phyloP scores from a whole-genome alignment of 73 alveolate species.

The Tetrahymena thermophila region DNA sequence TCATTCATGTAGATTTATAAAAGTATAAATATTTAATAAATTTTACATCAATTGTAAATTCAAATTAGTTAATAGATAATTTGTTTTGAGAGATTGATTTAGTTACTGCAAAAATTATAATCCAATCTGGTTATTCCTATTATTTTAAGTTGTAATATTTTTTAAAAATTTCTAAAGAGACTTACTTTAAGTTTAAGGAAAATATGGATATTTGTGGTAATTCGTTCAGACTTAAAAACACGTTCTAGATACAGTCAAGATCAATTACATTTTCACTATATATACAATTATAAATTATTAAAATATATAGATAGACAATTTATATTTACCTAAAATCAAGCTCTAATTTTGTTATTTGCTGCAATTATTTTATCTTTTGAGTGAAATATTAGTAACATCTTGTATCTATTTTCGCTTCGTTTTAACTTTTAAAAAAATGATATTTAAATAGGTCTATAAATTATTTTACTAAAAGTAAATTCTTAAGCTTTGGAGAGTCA shows the following conservation, averaged over 20 bases:
- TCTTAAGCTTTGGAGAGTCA: not conserved
- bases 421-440: not conserved
- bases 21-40: too few relatives aligned
- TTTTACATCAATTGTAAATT: not conserved
- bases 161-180: not conserved
- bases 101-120: not conserved
- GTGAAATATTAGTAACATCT: too few relatives aligned
- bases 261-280: not conserved
- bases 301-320: too few relatives aligned
- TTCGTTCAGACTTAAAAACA: not conserved
- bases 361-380: not conserved
- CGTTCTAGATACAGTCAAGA: not conserved
- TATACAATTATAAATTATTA: not conserved
- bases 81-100: not conserved
- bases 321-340: not conserved
- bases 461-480: not conserved
- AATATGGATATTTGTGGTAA: not conserved
- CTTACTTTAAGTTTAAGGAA: not conserved
- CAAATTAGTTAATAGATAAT: not conserved
- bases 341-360: not conserved
- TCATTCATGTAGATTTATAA: not conserved
- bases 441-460: too few relatives aligned
- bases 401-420: not conserved
- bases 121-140: not conserved
- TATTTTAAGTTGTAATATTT: too few relatives aligned